Percentiles rank a stretch among this genome's conserved stretches.
Conservation (phyloP, 2,329 filamentous ascomycete genomes). For the Cordyceps fumosorosea region DNA sequence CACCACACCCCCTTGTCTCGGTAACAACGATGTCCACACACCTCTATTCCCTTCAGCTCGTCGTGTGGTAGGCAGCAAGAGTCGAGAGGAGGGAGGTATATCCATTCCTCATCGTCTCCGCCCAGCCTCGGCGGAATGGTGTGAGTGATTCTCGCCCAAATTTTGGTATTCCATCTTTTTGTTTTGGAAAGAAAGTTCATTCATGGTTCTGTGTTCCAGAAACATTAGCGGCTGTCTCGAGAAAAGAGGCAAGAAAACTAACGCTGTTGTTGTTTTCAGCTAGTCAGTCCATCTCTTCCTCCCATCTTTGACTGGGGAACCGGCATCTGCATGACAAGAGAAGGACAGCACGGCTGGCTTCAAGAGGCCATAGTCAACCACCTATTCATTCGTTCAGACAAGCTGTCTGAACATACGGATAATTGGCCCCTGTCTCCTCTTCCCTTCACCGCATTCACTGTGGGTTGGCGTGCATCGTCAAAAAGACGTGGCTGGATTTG, state of each 20-base stretch:
- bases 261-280: background rate
- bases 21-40: background rate
- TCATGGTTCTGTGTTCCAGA: background rate
- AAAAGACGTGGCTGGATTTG: too few species aligned
- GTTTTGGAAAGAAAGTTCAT: background rate
- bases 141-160: background rate
- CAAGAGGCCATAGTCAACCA: background rate
- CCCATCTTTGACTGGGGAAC: background rate
- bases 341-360: background rate
- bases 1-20: background rate
- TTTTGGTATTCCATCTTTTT: background rate
- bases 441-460: too few species aligned
- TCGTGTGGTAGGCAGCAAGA: background rate
- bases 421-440: too few species aligned
- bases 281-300: background rate
- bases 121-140: background rate
- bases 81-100: background rate
- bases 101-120: slow-evolving; percentile 7
- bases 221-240: background rate
- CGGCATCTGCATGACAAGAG: background rate
- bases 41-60: background rate
- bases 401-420: too few species aligned
- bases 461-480: too few species aligned
- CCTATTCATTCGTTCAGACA: too few species aligned
- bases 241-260: background rate